Percentiles rank a stretch among this genome's conserved stretches.
Evolutionary conservation across 352 stramenopile species (phyloP).

Genomic region (Globisporangium nodosum): DNA sequence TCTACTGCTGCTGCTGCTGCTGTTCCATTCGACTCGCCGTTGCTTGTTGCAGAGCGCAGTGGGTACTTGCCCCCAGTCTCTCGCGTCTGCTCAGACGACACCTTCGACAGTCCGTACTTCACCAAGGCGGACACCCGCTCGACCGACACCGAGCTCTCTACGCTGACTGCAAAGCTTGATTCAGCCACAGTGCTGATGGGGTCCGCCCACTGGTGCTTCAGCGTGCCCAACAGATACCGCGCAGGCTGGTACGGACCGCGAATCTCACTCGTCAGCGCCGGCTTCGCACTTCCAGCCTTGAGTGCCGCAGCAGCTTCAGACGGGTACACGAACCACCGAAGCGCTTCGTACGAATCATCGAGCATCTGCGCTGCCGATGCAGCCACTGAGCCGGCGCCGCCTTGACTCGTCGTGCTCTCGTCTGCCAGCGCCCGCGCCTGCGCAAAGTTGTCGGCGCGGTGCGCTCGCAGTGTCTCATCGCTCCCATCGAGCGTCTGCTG

Average conservation of each 20-base stretch:
- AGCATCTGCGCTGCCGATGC: slow-evolving; percentile 46
- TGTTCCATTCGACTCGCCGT: slow-evolving; percentile 1
- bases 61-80: slow-evolving; percentile 51
- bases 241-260: slow-evolving; percentile 45
- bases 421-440: slow-evolving; percentile 26
- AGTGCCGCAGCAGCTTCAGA: slow-evolving; percentile 79
- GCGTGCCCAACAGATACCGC: slow-evolving; percentile 32
- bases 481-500: neutral
- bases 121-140: slow-evolving; percentile 4
- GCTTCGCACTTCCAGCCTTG: slow-evolving; percentile 79
- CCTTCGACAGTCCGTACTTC: slow-evolving; percentile 8
- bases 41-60: slow-evolving; percentile 22
- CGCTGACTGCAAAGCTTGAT: neutral
- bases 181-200: neutral
- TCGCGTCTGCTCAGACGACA: slow-evolving; percentile 15
- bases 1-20: slow-evolving; percentile 1
- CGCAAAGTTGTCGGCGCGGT: slow-evolving; percentile 36
- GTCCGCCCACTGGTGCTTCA: slow-evolving; percentile 43
- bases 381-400: slow-evolving; percentile 16
- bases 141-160: too few relatives aligned
- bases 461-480: slow-evolving; percentile 21
- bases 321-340: slow-evolving; percentile 77
- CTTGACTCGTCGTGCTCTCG: slow-evolving; percentile 8
- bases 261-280: slow-evolving; percentile 29
- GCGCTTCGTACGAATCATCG: slow-evolving; percentile 34